Percentiles rank a stretch among this genome's conserved stretches.
Conservation (phyloP, 2,329 filamentous ascomycete genomes). For the Sporothrix brunneoviolacea region DNA sequence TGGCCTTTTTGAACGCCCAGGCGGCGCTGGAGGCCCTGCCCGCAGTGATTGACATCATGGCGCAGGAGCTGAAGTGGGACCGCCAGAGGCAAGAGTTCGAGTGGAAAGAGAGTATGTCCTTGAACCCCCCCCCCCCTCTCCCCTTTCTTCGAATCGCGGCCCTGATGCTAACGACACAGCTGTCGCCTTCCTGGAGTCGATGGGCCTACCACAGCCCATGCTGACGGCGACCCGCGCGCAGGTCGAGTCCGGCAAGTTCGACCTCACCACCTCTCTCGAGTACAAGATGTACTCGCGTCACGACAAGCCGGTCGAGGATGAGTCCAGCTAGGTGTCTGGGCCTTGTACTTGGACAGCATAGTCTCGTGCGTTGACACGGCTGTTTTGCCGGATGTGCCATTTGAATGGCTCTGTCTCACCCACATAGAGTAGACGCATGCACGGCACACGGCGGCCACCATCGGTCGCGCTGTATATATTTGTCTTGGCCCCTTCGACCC, state of each 20-base stretch:
- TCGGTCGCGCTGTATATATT: too few relatives aligned
- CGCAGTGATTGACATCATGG: slow-evolving; percentile 83
- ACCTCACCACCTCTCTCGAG: slow-evolving; percentile 50
- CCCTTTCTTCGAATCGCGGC: background rate
- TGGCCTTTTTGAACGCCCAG: slow-evolving; percentile 88
- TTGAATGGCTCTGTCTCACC: too few relatives aligned
- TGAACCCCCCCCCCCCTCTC: background rate
- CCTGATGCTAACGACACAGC: slow-evolving; percentile 21
- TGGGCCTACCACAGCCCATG: slow-evolving; percentile 57
- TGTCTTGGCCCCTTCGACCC: too few relatives aligned
- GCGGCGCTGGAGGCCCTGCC: slow-evolving; percentile 82
- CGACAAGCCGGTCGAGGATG: slow-evolving; percentile 41
- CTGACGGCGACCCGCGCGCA: slow-evolving; percentile 51
- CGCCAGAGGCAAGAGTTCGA: slow-evolving; percentile 64
- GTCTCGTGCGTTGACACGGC: background rate
- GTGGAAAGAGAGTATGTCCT: slow-evolving; percentile 57
- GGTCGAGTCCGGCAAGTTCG: slow-evolving; percentile 54
- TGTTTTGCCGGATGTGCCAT: too few relatives aligned
- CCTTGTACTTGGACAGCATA: background rate
- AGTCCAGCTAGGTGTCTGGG: slow-evolving; percentile 2
- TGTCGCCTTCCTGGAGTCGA: slow-evolving; percentile 54
- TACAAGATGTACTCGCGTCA: slow-evolving; percentile 58
- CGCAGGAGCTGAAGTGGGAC: slow-evolving; percentile 74
- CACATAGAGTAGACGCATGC: too few relatives aligned
- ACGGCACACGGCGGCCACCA: too few relatives aligned